Evolutionary conservation across 257 asterid species (phyloP).

Genomic region (Solanum chilense): DNA sequence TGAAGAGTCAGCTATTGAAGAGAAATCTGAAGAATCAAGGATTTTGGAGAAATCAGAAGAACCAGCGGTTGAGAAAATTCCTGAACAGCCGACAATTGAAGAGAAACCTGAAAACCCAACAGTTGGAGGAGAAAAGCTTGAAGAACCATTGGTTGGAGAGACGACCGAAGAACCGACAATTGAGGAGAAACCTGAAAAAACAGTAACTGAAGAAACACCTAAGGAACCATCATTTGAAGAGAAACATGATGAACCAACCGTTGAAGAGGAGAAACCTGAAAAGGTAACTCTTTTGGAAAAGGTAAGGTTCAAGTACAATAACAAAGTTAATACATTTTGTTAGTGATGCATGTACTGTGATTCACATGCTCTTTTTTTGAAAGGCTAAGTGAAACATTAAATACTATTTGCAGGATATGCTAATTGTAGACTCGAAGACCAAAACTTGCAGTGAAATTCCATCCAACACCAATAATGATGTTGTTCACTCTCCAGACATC

Average conservation of each 20-base stretch:
- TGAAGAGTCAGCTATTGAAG: neutral
- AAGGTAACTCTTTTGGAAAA: neutral
- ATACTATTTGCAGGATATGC: neutral
- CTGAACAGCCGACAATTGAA: neutral
- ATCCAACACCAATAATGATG: neutral
- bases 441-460: neutral
- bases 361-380: neutral
- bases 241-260: neutral
- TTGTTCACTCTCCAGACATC: neutral
- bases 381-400: neutral
- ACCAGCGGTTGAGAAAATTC: neutral
- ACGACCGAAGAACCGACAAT: neutral
- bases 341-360: neutral
- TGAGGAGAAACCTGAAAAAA: neutral
- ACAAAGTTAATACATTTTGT: neutral
- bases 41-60: neutral
- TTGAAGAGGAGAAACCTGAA: neutral
- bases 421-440: neutral
- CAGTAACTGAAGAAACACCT: neutral
- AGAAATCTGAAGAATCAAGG: neutral
- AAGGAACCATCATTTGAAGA: neutral
- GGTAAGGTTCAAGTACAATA: neutral
- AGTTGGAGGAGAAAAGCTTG: neutral
- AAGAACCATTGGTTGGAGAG: neutral
- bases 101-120: neutral